phyloP scores from a whole-genome alignment of 129 eudicot species.

The Heracleum sosnowskyi region DNA sequence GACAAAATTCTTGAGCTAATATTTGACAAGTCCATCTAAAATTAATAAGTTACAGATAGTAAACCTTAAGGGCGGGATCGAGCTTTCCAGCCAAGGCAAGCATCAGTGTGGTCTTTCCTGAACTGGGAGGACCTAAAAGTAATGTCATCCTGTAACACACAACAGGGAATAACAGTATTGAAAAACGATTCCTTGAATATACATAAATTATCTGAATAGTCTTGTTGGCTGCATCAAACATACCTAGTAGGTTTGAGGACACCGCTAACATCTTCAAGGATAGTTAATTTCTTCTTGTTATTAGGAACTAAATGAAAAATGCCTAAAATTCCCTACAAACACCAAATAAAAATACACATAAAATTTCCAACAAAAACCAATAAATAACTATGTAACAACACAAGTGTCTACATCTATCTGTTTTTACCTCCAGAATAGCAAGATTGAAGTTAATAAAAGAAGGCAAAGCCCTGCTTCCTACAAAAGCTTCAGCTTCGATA shows the following conservation, averaged over 20 bases:
- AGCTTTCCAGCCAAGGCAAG: constrained; percentile 66
- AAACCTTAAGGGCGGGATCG: constrained; percentile 45
- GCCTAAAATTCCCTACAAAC: constrained; percentile 32
- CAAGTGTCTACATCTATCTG: background rate
- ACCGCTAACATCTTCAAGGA: constrained; percentile 43
- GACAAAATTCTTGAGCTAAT: background rate
- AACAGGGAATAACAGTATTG: background rate
- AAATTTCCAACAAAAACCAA: background rate
- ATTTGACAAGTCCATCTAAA: background rate
- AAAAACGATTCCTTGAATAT: background rate
- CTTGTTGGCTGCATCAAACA: background rate
- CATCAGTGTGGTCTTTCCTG: constrained; percentile 75
- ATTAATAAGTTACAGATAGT: background rate
- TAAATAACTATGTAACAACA: background rate
- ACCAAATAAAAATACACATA: background rate
- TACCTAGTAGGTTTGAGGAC: constrained; percentile 45
- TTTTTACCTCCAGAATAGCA: constrained; percentile 46
- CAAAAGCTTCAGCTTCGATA: constrained; percentile 56
- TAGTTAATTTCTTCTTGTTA: constrained; percentile 33
- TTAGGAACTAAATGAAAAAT: constrained; percentile 31
- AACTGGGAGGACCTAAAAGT: constrained; percentile 87
- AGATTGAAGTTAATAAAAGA: constrained; percentile 51
- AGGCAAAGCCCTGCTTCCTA: constrained; percentile 73
- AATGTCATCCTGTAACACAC: constrained; percentile 55
- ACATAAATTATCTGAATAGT: background rate